Evolutionary conservation across 176 grass and related monocot genomes (phyloP).

Genomic region (Carex myosuroides): DNA sequence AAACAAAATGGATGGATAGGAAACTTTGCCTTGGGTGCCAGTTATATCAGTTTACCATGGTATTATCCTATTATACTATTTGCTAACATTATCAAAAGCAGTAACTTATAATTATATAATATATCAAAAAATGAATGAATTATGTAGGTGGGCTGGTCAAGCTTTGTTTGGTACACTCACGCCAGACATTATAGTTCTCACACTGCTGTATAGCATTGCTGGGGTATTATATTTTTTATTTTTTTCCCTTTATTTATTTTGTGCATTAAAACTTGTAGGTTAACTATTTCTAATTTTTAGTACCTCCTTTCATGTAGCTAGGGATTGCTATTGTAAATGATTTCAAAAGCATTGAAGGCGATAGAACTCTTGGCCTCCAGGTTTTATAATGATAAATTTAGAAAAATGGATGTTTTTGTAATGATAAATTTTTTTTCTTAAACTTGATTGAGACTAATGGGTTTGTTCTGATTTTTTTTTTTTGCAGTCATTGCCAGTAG

Average conservation of each 20-base stretch:
- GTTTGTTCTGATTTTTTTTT: conserved; percentile 10
- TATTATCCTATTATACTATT: conserved; percentile 20
- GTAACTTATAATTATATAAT: conserved; percentile 11
- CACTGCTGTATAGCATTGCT: conserved; percentile 79
- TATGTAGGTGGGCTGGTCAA: conserved; percentile 88
- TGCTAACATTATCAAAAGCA: conserved; percentile 13
- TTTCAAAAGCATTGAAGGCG: conserved; percentile 57
- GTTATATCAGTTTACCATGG: conserved; percentile 96
- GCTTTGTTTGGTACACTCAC: conserved; percentile 94
- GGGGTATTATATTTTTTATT: conserved; percentile 46
- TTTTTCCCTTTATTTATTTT: conserved; percentile 14
- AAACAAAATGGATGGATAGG: conserved; percentile 87
- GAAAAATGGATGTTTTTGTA: neutral
- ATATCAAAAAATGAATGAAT: conserved; percentile 18
- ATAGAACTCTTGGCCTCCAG: conserved; percentile 46
- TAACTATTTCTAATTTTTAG: conserved; percentile 8
- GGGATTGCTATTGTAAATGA: conserved; percentile 59
- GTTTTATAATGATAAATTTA: conserved; percentile 14
- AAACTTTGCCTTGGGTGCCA: conserved; percentile 92
- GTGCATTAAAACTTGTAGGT: neutral
- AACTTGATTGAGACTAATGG: neutral
- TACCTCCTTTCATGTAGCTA: conserved; percentile 20
- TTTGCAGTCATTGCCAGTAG: conserved; percentile 88
- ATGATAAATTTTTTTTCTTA: neutral
- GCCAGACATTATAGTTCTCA: conserved; percentile 83